A percentile compares a stretch with the other conserved stretches of the same genome.
These are phyloP conservation scores for Mycena latifolia DNA, from an alignment of 768 basidiomycete genomes.

Conservation along the genomic window DNA sequence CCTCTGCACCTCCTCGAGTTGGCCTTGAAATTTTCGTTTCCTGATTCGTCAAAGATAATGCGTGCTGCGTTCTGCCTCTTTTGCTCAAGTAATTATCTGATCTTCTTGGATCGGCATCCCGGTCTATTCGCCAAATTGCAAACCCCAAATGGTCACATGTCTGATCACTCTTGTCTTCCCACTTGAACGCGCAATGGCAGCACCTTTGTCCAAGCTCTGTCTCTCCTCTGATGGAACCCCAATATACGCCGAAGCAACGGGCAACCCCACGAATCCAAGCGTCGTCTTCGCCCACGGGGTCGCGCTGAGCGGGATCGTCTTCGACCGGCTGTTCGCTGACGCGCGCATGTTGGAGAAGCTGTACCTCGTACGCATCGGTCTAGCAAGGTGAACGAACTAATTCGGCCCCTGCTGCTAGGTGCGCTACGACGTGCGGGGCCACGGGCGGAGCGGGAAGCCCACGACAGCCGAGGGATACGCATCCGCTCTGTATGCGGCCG, in stretches of 20 bases:
- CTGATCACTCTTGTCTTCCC: no score
- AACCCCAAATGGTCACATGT: no score
- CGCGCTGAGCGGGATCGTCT: slow-evolving; percentile 42
- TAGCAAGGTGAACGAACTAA: no score
- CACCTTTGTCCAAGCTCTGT: slow-evolving; percentile 28
- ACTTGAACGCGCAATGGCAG: slow-evolving; percentile 6
- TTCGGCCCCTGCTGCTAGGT: slow-evolving; percentile 9
- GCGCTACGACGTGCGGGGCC: slow-evolving; percentile 34
- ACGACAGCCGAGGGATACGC: slow-evolving; percentile 17
- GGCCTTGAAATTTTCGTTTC: no score
- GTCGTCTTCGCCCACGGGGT: slow-evolving; percentile 52
- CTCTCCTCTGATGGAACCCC: slow-evolving; percentile 47
- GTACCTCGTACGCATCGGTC: slow-evolving; percentile 21
- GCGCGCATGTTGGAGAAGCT: slow-evolving; percentile 26
- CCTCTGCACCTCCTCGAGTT: no score
- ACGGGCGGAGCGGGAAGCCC: slow-evolving; percentile 35
- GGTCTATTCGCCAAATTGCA: no score
- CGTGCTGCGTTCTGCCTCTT: no score
- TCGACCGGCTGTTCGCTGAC: slow-evolving; percentile 47
- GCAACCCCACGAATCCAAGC: slow-evolving; percentile 45
- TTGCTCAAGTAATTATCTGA: no score
- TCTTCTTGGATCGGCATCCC: no score
- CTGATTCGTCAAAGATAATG: no score
- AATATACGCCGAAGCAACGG: slow-evolving; percentile 48
- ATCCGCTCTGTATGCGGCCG: slow-evolving; percentile 32